A percentile compares a stretch with the other conserved stretches of the same genome.
These are phyloP conservation scores for Sporothrix variecibatus DNA, from an alignment of 2,329 filamentous ascomycete genomes.

Conservation along the genomic window DNA sequence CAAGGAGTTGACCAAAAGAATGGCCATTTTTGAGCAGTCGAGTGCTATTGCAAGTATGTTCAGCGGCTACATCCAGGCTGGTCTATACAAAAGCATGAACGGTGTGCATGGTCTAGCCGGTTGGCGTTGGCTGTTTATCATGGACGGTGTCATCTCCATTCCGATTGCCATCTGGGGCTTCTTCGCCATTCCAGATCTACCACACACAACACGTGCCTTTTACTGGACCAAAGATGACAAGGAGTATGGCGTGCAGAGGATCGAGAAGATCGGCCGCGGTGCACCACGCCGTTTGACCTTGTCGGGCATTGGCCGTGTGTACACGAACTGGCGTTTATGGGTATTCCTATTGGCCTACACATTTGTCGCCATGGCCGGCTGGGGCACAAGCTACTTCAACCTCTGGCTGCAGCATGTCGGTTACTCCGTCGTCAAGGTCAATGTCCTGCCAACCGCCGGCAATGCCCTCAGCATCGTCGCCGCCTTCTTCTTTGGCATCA, in stretches of 20 bases:
- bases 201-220: constrained; percentile 27
- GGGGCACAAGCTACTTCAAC: constrained; percentile 48
- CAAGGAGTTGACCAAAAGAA: constrained; percentile 60
- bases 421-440: constrained; percentile 51
- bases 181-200: constrained; percentile 33
- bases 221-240: constrained; percentile 29
- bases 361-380: constrained; percentile 26
- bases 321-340: constrained; percentile 88
- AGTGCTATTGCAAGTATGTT: constrained; percentile 63
- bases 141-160: constrained; percentile 39
- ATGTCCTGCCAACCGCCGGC: constrained; percentile 51
- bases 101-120: constrained; percentile 42
- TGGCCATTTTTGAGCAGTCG: constrained; percentile 61
- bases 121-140: constrained; percentile 46
- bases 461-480: constrained; percentile 50
- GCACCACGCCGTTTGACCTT: constrained; percentile 48
- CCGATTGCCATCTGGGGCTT: constrained; percentile 34
- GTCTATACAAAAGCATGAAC: constrained; percentile 48
- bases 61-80: constrained; percentile 62
- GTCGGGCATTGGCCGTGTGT: constrained; percentile 66
- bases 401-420: constrained; percentile 53
- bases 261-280: constrained; percentile 33
- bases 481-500: constrained; percentile 41
- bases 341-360: constrained; percentile 61
- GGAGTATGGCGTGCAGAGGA: constrained; percentile 32